A percentile compares a stretch with the other conserved stretches of the same genome.
phyloP scores from a whole-genome alignment of 371 early-diverging fungal species.

The Amoeboaphelidium occidentale region DNA sequence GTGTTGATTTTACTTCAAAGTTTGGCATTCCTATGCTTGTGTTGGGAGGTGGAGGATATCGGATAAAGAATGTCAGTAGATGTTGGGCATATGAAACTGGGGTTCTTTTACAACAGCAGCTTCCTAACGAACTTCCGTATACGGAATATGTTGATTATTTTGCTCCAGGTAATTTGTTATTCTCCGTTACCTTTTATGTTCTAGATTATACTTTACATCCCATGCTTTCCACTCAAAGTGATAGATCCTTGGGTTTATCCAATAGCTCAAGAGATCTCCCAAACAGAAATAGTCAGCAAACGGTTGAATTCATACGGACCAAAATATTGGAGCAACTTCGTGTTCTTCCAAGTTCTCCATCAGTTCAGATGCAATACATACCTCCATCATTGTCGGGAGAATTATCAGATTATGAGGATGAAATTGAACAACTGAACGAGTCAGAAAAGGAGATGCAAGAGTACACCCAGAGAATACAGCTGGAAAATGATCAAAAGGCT shows the following conservation, averaged over 20 bases:
- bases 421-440: no score
- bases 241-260: not conserved
- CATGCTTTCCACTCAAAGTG: not conserved
- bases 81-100: slow-evolving; percentile 97
- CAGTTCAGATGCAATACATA: not conserved
- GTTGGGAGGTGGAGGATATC: slow-evolving; percentile 98
- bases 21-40: slow-evolving; percentile 81
- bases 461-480: no score
- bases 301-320: not conserved
- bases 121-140: slow-evolving; percentile 58
- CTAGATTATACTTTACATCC: not conserved
- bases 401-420: not conserved
- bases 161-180: no score
- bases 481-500: no score
- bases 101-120: slow-evolving; percentile 51
- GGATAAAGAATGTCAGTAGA: slow-evolving; percentile 90
- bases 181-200: no score
- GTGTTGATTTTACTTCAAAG: slow-evolving; percentile 75
- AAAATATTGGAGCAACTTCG: not conserved
- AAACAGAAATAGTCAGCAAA: not conserved
- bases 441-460: no score
- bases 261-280: not conserved
- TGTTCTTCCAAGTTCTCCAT: not conserved
- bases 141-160: slow-evolving; percentile 80
- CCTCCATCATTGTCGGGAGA: not conserved